Evolutionary conservation across 306 rosid genomes (phyloP).

Genomic region (Vigna mungo): DNA sequence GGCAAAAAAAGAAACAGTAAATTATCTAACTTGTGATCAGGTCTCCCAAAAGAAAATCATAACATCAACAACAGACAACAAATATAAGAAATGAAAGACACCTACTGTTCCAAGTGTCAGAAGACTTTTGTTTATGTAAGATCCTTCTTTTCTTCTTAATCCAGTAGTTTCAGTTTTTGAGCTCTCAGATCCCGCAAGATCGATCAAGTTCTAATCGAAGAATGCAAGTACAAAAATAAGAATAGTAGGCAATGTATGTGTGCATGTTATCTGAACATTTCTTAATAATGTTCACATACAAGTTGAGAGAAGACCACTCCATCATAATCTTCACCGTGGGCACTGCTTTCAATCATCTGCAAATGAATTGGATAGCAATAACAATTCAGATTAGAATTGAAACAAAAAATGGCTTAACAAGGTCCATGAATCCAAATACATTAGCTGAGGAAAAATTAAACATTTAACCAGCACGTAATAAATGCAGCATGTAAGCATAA

Average conservation of each 20-base stretch:
- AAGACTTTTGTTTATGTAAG: conserved; percentile 98
- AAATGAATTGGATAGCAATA: conserved; percentile 41
- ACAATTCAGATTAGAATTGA: conserved; percentile 24
- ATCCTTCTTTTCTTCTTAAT: conserved; percentile 95
- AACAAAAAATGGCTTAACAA: neutral
- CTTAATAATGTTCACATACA: conserved; percentile 59
- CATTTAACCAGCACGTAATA: conserved; percentile 28
- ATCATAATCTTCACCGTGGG: conserved; percentile 91
- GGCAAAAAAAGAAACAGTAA: conserved; percentile 30
- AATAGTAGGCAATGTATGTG: conserved; percentile 9
- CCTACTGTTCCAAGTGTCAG: conserved; percentile 99
- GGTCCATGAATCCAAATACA: conserved; percentile 8
- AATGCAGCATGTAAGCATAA: conserved; percentile 14
- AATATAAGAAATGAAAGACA: conserved; percentile 38
- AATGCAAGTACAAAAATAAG: conserved; percentile 31
- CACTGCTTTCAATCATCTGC: conserved; percentile 99
- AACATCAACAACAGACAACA: conserved; percentile 36
- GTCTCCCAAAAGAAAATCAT: conserved; percentile 6
- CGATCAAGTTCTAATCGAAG: conserved; percentile 80
- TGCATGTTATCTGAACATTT: conserved; percentile 16
- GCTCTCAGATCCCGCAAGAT: conserved; percentile 99
- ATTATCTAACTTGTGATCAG: conserved; percentile 14
- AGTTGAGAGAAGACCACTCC: conserved; percentile 99
- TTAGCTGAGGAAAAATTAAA: neutral
- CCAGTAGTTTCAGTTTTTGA: conserved; percentile 99